phyloP scores from a whole-genome alignment of 768 basidiomycete genomes.

The Amanita pseudoporphyria region DNA sequence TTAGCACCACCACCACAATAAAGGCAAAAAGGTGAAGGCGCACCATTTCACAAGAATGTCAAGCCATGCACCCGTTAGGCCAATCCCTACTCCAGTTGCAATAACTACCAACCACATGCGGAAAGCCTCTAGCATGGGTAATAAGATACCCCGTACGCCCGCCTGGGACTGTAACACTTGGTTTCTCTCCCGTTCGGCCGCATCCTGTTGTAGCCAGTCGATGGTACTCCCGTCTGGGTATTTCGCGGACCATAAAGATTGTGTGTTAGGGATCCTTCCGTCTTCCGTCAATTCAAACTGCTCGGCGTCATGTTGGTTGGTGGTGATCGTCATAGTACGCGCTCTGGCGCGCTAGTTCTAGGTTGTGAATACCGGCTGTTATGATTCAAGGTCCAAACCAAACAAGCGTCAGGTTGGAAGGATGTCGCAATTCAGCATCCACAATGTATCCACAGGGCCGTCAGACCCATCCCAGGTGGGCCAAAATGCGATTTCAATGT shows the following conservation, averaged over 20 bases:
- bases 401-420: not conserved
- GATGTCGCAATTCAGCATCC: constrained; percentile 9
- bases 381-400: not conserved
- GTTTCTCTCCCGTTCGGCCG: constrained; percentile 47
- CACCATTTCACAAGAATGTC: constrained; percentile 71
- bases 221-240: constrained; percentile 57
- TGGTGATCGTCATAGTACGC: not conserved
- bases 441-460: not conserved
- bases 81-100: constrained; percentile 56
- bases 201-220: constrained; percentile 63
- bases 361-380: not conserved
- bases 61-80: constrained; percentile 59
- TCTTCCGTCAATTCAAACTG: constrained; percentile 38
- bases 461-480: constrained; percentile 4
- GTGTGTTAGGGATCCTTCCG: constrained; percentile 23
- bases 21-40: constrained; percentile 12
- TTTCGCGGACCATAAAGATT: constrained; percentile 20
- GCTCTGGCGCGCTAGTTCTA: not conserved
- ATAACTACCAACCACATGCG: constrained; percentile 63
- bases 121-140: constrained; percentile 45
- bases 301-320: constrained; percentile 22
- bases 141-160: constrained; percentile 46
- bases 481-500: constrained; percentile 38
- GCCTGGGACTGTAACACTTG: constrained; percentile 38
- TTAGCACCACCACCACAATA: not conserved